Evolutionary conservation across 768 basidiomycete species (phyloP).

Genomic region (Suillus plorans): DNA sequence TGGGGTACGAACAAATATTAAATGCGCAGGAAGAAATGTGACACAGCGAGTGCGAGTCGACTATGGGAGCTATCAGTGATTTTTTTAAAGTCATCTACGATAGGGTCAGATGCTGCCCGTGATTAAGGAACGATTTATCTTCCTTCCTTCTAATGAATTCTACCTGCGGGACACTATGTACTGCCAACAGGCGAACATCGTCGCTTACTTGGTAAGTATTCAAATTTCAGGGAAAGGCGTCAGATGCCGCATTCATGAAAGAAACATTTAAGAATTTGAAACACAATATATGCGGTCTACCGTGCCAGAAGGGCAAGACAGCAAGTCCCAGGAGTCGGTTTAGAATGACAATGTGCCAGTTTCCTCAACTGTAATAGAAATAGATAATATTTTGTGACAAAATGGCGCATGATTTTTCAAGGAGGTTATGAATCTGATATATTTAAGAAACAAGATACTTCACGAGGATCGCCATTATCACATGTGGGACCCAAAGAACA

Average conservation of each 20-base stretch:
- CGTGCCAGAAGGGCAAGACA: not conserved
- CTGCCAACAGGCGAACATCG: not conserved
- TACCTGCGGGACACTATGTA: not conserved
- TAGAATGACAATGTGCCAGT: not conserved
- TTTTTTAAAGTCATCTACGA: not conserved
- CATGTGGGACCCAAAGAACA: not conserved
- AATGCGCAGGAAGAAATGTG: not conserved
- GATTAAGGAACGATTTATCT: not conserved
- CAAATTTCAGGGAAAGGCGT: not conserved
- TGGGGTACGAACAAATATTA: not conserved
- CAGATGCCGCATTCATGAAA: not conserved
- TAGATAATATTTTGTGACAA: not conserved
- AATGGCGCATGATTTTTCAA: not conserved
- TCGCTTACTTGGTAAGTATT: not conserved
- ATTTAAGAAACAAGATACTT: not conserved
- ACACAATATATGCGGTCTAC: not conserved
- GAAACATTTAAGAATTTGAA: not conserved
- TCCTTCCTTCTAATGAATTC: not conserved
- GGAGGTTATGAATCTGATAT: not conserved
- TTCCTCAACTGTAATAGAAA: too few species aligned
- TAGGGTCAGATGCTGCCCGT: not conserved
- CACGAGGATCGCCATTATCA: not conserved
- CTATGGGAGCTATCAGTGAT: not conserved
- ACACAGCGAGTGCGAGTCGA: not conserved
- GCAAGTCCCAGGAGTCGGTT: not conserved